Base-by-base conservation (phyloP, 2,329 filamentous ascomycete species). In the Periglandula ipomoeae region DNA sequence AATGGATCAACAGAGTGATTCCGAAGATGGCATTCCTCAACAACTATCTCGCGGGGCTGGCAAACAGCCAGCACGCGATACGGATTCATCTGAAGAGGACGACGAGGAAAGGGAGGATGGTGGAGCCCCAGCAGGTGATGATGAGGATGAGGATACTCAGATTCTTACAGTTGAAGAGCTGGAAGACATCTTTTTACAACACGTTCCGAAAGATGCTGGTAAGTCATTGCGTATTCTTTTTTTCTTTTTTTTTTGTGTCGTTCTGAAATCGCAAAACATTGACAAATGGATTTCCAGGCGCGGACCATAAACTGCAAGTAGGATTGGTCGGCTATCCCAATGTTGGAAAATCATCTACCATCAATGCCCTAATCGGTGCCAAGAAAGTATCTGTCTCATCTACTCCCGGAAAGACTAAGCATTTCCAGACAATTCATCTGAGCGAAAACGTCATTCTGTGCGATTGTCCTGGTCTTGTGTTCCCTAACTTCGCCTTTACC, bases 381-480 rank as follows among this genome's bases (percentile, higher is more conserved):
- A 98, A 97, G 73, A 98, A 97, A 71, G 93, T 98, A 5, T 97
- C 91, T 0, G 94, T 98, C 35, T 98, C 93, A 15, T 85, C 91
- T 13, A 98, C 93, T 1, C 93, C 93, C 4, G 93, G 93, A 65
- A 98, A 98, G 72, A 98, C 93, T 13, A 98, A 98, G 73, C 93
- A 98, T 62, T 98, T 98, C 72, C 93, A 98, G 68, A 98, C 93
- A 1, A 93, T 98, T 51, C 90, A 96, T 64, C 80, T 98, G 27
- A 93, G 87, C 51, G 86, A 93, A 1, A 81, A 83, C 51, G 89
- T 98, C 53, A 79, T 97, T 42, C 79, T 98, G 6, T 97, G 93
- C 68, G 93, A 98, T 82, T 98, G 93, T 63, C 93, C 93, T 9
- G 93, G 93, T 84, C 83, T 98, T 19, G 94, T 98, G 1, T 97